These are phyloP conservation scores for Ailanthus altissimus DNA, from an alignment of 345 rosid species.

Conservation along the genomic window DNA sequence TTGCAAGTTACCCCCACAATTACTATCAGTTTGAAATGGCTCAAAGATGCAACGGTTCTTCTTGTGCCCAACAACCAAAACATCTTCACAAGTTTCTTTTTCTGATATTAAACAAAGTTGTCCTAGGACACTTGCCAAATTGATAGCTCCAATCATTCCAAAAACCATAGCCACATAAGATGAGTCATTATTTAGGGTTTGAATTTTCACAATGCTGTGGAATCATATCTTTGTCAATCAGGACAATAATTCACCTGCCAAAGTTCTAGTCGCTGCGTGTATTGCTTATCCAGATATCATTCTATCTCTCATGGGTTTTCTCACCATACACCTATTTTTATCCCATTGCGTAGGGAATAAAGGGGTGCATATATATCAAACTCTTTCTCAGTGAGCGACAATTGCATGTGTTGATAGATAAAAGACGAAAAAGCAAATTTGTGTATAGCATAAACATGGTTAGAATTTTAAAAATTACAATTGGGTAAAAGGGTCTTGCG, in stretches of 20 bases:
- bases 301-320: neutral
- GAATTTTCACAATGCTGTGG: neutral
- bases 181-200: neutral
- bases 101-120: neutral
- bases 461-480: neutral
- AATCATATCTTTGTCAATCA: neutral
- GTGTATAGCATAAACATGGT: neutral
- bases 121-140: neutral
- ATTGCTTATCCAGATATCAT: neutral
- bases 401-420: no score
- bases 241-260: constrained; percentile 1
- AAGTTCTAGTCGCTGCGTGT: neutral
- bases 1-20: neutral
- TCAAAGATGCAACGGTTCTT: neutral
- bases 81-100: neutral
- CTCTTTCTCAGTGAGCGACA: no score
- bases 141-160: neutral
- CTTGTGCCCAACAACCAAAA: neutral
- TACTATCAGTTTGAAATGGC: neutral
- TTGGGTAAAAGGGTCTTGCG: constrained; percentile 1
- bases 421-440: neutral
- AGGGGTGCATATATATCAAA: no score
- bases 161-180: neutral
- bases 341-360: no score
- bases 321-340: neutral